Percentiles rank a stretch among this genome's conserved stretches.
These are phyloP conservation scores for Turritis glabra DNA, from an alignment of 345 rosid genomes.

Conservation along the genomic window DNA sequence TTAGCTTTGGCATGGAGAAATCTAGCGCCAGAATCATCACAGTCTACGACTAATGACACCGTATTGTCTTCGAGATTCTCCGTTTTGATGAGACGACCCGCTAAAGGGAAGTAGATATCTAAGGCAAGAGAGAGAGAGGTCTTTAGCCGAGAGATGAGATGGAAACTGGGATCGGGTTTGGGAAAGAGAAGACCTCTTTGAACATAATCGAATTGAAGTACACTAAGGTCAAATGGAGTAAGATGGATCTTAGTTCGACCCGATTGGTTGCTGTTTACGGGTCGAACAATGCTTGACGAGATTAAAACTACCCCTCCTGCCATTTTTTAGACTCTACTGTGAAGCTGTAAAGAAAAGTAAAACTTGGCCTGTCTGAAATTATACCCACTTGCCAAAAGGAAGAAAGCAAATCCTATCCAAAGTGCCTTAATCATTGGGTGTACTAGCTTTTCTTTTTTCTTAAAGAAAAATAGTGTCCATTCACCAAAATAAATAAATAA, in stretches of 20 bases:
- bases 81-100: constrained; percentile 22
- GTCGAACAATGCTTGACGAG: constrained; percentile 24
- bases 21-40: constrained; percentile 24
- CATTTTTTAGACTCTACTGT: neutral
- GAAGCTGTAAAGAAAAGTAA: neutral
- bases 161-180: neutral
- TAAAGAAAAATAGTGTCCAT: too few species aligned
- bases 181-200: constrained; percentile 37
- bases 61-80: constrained; percentile 23
- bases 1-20: constrained; percentile 42
- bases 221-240: constrained; percentile 29
- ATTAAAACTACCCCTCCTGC: neutral
- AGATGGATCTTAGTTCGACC: constrained; percentile 24
- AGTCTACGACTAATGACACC: constrained; percentile 17
- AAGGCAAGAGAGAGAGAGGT: constrained; percentile 14
- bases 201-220: neutral
- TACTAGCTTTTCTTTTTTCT: too few species aligned
- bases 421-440: too few species aligned
- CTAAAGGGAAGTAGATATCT: constrained; percentile 22
- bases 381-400: too few species aligned
- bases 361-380: neutral
- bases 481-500: too few species aligned
- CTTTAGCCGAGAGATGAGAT: neutral
- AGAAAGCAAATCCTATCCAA: neutral
- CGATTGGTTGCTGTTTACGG: neutral